A percentile compares a stretch with the other conserved stretches of the same genome.
Conservation (phyloP, 2,329 filamentous ascomycete species). For the Scedosporium minutisporum region DNA sequence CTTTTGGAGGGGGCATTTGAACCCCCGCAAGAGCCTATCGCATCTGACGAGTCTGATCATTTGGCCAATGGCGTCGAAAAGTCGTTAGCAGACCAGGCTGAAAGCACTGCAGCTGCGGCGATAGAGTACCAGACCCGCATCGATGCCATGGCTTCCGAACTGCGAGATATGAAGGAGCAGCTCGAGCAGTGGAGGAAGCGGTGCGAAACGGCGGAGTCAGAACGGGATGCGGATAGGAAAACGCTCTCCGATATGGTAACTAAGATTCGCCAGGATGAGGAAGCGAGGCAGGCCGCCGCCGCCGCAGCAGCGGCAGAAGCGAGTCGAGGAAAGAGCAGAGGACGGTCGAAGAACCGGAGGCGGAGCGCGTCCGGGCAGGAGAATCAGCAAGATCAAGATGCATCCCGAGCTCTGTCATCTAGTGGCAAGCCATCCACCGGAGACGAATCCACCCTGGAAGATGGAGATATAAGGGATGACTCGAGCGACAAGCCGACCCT, state of each 20-base stretch:
- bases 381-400: background rate
- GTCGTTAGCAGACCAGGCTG: constrained; percentile 17
- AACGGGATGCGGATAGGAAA: constrained; percentile 61
- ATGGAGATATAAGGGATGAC: constrained; percentile 17
- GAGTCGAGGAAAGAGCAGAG: constrained; percentile 6
- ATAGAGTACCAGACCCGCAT: constrained; percentile 57
- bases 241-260: constrained; percentile 81
- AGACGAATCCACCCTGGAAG: background rate
- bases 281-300: constrained; percentile 32
- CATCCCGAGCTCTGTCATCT: background rate
- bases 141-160: constrained; percentile 67
- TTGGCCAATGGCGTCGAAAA: constrained; percentile 5
- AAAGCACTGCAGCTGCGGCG: constrained; percentile 25
- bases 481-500: constrained; percentile 30
- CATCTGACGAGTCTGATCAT: constrained; percentile 13
- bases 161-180: constrained; percentile 70
- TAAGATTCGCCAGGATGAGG: constrained; percentile 63
- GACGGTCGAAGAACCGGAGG: background rate
- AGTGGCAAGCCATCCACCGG: constrained; percentile 9
- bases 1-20: constrained; percentile 38
- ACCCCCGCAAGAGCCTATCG: constrained; percentile 25
- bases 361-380: background rate
- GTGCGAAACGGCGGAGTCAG: constrained; percentile 71
- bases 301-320: constrained; percentile 16
- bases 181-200: constrained; percentile 68